phyloP scores from a whole-genome alignment of 441 rosid species.

The Croton setiger region DNA sequence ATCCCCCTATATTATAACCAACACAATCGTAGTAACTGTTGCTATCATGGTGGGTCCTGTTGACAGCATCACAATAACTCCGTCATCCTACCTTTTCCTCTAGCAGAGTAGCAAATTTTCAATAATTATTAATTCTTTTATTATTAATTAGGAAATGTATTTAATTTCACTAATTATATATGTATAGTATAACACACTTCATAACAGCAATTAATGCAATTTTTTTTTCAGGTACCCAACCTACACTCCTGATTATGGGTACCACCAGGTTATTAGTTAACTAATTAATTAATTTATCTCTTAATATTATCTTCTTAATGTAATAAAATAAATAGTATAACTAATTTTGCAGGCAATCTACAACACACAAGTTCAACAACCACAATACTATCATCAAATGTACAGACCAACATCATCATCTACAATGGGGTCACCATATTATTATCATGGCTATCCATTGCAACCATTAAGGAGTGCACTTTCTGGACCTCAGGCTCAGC shows the following conservation, averaged over 20 bases:
- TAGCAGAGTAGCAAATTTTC: neutral
- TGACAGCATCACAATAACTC: constrained; percentile 14
- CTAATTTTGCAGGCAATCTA: constrained; percentile 45
- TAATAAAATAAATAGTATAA: too few relatives aligned
- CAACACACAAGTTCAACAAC: constrained; percentile 63
- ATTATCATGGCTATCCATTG: constrained; percentile 49
- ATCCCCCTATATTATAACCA: neutral
- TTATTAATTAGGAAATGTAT: too few relatives aligned
- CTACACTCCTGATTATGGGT: constrained; percentile 71
- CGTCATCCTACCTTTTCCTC: constrained; percentile 6
- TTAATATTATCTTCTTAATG: neutral
- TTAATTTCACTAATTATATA: neutral
- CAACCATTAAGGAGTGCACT: constrained; percentile 58
- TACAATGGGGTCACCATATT: constrained; percentile 51
- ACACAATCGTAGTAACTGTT: constrained; percentile 19
- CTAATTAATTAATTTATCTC: neutral
- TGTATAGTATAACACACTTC: neutral
- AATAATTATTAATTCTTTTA: neutral
- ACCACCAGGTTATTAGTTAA: constrained; percentile 52
- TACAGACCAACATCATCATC: constrained; percentile 61
- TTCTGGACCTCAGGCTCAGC: constrained; percentile 37
- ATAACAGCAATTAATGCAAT: constrained; percentile 10
- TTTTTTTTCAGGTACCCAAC: constrained; percentile 60
- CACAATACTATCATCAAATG: constrained; percentile 60
- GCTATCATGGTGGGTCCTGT: constrained; percentile 30